Evolutionary conservation across 805 yeast genomes (phyloP), one percentile per base, ranked within the genome.

Genomic region (Saccharomycopsis sp.): DNA sequence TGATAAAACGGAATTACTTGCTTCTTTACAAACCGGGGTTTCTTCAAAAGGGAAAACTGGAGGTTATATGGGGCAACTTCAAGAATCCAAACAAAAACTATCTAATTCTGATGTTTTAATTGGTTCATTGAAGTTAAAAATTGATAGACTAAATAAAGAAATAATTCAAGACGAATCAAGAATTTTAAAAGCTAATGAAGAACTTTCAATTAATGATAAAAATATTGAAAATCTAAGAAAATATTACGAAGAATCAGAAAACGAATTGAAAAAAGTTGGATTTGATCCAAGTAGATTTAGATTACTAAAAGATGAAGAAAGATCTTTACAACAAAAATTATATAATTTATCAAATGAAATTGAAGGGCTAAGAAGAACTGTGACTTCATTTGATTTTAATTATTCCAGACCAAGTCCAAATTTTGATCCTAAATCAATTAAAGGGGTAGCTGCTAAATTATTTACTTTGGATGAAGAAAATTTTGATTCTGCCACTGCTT

Each of bases 401-500:
- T 88, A 84, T 58, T 58, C 77, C 6, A 67, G 60, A 32, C 95
- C 96, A 0, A 55, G 64, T 23, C 63, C 79, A 1, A 59, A 72
- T 36, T 84, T 88, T 52, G 61, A 80, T 51, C 59, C 73, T 2
- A 48, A 57, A 1, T 66, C 79, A 1, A 94, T 92, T 3, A 79
- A 77, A 53, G 99, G 99, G 34, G 73, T 87, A 14, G 94, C 89
- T 12, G 95, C 95, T 2, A 92, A 83, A 53, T 62, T 92, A 37
- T 86, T 94, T 55, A 59, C 67, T 1, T 55, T 92, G 17, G 70
- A 70, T 14, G 75, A 77, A 33, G 55, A 65, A 1, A 73, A 79
- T 36, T 55, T 61, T 40, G 70, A 72, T 20, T 75, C 78, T 40
- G 79, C 94, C 1, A 67, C 79, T 20, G 98, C 99, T 1, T 63